Conservation (phyloP, 495 filamentous ascomycete genomes). For the Hypoxylon intermedium region DNA sequence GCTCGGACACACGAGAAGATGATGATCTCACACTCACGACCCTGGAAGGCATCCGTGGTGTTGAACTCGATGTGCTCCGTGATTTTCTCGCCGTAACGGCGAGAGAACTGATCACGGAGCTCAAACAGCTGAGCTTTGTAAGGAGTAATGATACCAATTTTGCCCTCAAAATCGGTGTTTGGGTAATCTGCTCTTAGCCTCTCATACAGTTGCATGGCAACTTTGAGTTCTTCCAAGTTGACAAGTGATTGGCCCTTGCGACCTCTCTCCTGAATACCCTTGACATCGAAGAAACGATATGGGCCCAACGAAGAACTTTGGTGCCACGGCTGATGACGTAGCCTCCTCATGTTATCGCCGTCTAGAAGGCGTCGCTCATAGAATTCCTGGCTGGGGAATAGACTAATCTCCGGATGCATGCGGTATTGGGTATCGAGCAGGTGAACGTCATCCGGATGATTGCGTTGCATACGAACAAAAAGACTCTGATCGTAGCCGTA, state of each 20-base stretch:
- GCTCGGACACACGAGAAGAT: conserved; percentile 98
- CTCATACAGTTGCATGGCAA: conserved; percentile 83
- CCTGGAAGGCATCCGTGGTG: conserved; percentile 97
- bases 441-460: conserved; percentile 88
- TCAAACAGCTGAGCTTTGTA: conserved; percentile 92
- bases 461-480: conserved; percentile 96
- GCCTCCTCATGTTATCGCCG: conserved; percentile 77
- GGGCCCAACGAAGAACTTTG: conserved; percentile 78
- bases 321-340: conserved; percentile 86
- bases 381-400: conserved; percentile 87
- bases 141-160: conserved; percentile 95
- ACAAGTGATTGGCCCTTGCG: conserved; percentile 84
- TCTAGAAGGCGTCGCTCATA: conserved; percentile 88
- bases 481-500: conserved; percentile 98
- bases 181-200: conserved; percentile 76
- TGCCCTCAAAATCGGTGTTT: conserved; percentile 73
- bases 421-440: conserved; percentile 95
- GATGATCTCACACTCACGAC: conserved; percentile 94
- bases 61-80: conserved; percentile 89
- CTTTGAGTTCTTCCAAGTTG: conserved; percentile 83
- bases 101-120: conserved; percentile 73
- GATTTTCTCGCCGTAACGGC: conserved; percentile 75
- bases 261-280: conserved; percentile 81
- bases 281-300: conserved; percentile 97
- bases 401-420: conserved; percentile 96